Base-by-base conservation (phyloP, 441 rosid species). In the Theobroma grandiflorum region DNA sequence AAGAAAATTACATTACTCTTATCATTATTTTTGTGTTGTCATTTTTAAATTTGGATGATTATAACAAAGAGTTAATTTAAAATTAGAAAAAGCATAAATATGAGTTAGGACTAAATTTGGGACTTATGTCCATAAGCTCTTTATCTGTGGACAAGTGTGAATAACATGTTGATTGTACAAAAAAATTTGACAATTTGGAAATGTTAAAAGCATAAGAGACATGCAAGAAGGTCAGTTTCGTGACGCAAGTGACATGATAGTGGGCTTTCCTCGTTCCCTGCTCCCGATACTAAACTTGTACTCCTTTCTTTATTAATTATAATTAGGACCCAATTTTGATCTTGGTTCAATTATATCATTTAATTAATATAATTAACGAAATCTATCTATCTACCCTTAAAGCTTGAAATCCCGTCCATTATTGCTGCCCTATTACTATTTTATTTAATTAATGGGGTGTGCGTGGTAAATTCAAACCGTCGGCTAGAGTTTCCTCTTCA, bases 161-260 rank as follows among this genome's bases (percentile, higher is more conserved):
- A 72, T 38, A 26, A 40, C 22, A 26, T 26, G 4, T 14, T 61
- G 37, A 68, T 62, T 26, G 3, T 64, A 57, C 40, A 72, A 14
- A 26, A 26, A 26, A 57, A 26, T 5, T 43, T n/a, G 40, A 72
- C 47, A 53, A 52, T 35, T 20, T 43, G 16, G 35, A 22, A 67
- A 68, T 68, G 15, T 68, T 11, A 52, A 85, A 82, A 62, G 76
- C 73, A 63, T n/a, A 74, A 74, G 38, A 43, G 81, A 84, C 77
- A 84, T 66, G 73, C 83, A 40, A 72, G 14, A 86, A 86, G 77
- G 74, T 85, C 85, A 82, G 75, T 78, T 72, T 74, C 33, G 78
- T 89, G 94, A 87, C 84, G 89, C 82, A 83, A 76, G 64, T 75
- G 83, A 84, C 59, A 78, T 75, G 89, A 81, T 73, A 74, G 84